A percentile compares a stretch with the other conserved stretches of the same genome.
phyloP scores from a whole-genome alignment of 192 early-diverging fungal genomes.

The Coemansia javaensis region DNA sequence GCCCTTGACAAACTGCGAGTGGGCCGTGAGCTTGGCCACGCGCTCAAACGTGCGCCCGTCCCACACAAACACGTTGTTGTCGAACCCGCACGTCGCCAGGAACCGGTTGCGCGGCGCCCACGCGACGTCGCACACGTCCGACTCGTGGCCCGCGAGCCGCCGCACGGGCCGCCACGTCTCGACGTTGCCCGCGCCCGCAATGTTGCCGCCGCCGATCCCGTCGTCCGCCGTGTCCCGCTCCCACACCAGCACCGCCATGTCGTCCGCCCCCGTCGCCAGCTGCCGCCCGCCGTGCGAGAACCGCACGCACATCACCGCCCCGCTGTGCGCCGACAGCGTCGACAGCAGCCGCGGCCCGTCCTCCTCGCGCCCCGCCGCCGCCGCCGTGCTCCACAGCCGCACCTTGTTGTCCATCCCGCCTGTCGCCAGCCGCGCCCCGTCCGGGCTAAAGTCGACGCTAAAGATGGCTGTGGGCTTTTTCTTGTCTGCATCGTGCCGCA shows the following conservation, averaged over 20 bases:
- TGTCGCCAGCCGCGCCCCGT: slow-evolving; percentile 75
- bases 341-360: slow-evolving; percentile 62
- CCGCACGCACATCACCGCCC: slow-evolving; percentile 82
- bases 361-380: slow-evolving; percentile 54
- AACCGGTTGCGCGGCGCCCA: slow-evolving; percentile 86
- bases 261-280: slow-evolving; percentile 88
- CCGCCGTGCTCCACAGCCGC: slow-evolving; percentile 79
- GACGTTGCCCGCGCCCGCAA: not conserved
- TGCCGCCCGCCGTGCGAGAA: slow-evolving; percentile 73
- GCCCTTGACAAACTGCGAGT: slow-evolving; percentile 92
- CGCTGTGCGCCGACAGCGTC: slow-evolving; percentile 79
- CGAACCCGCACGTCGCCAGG: slow-evolving; percentile 87
- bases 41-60: slow-evolving; percentile 72
- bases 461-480: slow-evolving; percentile 64
- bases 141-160: slow-evolving; percentile 76
- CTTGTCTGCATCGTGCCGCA: slow-evolving; percentile 68
- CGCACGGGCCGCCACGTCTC: slow-evolving; percentile 74
- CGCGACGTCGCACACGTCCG: slow-evolving; percentile 87
- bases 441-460: slow-evolving; percentile 82
- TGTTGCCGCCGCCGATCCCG: slow-evolving; percentile 6
- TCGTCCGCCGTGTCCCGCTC: slow-evolving; percentile 58
- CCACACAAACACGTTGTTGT: slow-evolving; percentile 82
- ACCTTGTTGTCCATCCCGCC: slow-evolving; percentile 84
- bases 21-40: slow-evolving; percentile 61
- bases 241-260: slow-evolving; percentile 90